These are phyloP conservation scores for Arthrobotrys conoides DNA, from an alignment of 2,329 filamentous ascomycete species.

Conservation along the genomic window DNA sequence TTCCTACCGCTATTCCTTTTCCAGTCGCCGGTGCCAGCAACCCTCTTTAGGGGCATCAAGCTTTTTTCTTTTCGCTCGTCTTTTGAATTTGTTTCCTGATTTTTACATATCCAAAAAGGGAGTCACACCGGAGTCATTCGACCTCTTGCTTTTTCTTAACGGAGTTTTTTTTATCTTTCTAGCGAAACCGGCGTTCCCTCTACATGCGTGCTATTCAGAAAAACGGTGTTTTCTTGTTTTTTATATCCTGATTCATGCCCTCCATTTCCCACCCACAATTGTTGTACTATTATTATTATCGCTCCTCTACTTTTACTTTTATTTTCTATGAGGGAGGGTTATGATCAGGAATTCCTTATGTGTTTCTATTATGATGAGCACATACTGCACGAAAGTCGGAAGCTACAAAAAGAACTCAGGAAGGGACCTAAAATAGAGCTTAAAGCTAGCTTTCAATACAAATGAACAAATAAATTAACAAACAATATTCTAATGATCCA, in stretches of 20 bases:
- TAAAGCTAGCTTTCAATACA: conserved; percentile 16
- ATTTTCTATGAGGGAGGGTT: conserved; percentile 35
- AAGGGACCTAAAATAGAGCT: conserved; percentile 33
- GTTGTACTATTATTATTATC: conserved; percentile 53
- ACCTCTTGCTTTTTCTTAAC: conserved; percentile 44
- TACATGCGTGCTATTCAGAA: conserved; percentile 37
- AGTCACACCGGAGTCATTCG: conserved; percentile 59
- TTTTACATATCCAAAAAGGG: conserved; percentile 52
- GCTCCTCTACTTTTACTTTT: conserved; percentile 24
- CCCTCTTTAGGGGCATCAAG: conserved; percentile 9
- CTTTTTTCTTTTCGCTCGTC: not conserved
- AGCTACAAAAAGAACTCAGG: conserved; percentile 24
- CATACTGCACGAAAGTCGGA: conserved; percentile 52
- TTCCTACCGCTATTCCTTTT: conserved; percentile 7
- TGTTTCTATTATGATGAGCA: conserved; percentile 53
- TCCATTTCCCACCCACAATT: conserved; percentile 13
- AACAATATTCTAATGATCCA: conserved; percentile 7
- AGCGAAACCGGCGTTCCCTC: conserved; percentile 53
- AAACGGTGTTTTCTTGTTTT: conserved; percentile 49
- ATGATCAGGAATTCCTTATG: conserved; percentile 39
- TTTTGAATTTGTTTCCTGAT: conserved; percentile 29
- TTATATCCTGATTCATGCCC: conserved; percentile 28
- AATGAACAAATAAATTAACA: conserved; percentile 42
- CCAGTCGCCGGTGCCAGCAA: conserved; percentile 34
- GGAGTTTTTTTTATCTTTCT: conserved; percentile 46